Conservation (phyloP, 495 filamentous ascomycete species). For the Aspergillus bertholletiae region DNA sequence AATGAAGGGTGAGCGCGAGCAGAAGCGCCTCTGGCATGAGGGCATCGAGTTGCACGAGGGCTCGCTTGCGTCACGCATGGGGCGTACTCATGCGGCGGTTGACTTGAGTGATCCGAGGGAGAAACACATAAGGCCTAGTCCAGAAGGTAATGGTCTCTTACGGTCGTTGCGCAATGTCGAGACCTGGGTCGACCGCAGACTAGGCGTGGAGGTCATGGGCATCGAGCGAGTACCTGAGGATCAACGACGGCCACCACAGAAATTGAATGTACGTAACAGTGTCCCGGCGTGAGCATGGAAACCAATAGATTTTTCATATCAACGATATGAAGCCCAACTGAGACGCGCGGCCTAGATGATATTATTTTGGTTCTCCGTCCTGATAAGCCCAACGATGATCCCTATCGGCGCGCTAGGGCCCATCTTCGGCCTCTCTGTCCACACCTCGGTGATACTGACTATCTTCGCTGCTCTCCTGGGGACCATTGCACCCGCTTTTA, state of each 20-base stretch:
- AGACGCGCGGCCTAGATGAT: too few species aligned
- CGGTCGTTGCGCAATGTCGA: constrained; percentile 1
- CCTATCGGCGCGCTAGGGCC: constrained; percentile 15
- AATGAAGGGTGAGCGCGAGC: not conserved
- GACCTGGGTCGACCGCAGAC: constrained; percentile 1
- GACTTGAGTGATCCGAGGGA: not conserved
- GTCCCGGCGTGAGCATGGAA: not conserved
- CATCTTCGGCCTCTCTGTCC: constrained; percentile 14
- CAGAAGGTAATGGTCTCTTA: not conserved
- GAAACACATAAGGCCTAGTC: not conserved
- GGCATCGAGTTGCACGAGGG: not conserved
- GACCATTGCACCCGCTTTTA: constrained; percentile 7
- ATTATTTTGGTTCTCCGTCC: constrained; percentile 5
- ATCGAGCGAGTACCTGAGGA: constrained; percentile 2
- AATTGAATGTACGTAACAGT: not conserved
- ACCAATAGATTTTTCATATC: not conserved
- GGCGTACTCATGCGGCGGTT: not conserved
- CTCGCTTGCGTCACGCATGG: not conserved
- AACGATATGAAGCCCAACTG: too few species aligned
- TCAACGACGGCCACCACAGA: not conserved
- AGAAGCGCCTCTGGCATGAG: constrained; percentile 2
- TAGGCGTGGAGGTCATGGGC: constrained; percentile 2
- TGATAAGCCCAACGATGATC: constrained; percentile 1
- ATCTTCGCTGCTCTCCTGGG: constrained; percentile 14
- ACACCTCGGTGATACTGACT: constrained; percentile 7